These are phyloP conservation scores for Ambrosia artemisiifolia DNA, from an alignment of 129 eudicot species.

Conservation along the genomic window DNA sequence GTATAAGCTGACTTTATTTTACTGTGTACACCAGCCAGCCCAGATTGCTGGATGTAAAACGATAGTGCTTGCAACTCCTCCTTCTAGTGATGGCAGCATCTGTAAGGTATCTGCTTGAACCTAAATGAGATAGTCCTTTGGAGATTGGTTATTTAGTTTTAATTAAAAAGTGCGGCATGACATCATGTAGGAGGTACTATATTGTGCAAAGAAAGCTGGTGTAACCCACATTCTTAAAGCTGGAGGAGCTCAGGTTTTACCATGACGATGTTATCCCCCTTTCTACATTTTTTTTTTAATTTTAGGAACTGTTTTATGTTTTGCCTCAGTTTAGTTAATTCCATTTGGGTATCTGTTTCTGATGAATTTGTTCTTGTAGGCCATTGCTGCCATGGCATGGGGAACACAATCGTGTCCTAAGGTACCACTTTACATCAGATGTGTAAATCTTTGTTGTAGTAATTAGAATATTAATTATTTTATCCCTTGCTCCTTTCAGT, in stretches of 20 bases:
- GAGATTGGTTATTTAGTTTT: neutral
- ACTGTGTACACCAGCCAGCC: conserved; percentile 66
- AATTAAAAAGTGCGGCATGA: neutral
- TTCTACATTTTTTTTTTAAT: neutral
- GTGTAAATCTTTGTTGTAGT: neutral
- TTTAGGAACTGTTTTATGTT: neutral
- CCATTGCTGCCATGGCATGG: conserved; percentile 99
- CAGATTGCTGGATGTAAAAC: conserved; percentile 99
- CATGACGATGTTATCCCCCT: neutral
- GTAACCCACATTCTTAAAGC: conserved; percentile 99
- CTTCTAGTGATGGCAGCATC: conserved; percentile 82
- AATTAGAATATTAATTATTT: neutral
- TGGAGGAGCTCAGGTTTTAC: conserved; percentile 94
- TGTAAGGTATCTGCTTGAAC: conserved; percentile 68
- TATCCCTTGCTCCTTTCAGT: neutral
- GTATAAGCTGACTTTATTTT: conserved; percentile 19
- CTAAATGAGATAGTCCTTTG: conserved; percentile 7
- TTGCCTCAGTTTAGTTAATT: neutral
- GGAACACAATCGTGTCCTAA: conserved; percentile 95
- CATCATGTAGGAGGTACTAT: conserved; percentile 76
- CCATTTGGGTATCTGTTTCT: conserved; percentile 2
- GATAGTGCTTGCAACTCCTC: conserved; percentile 96
- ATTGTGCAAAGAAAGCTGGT: conserved; percentile 98
- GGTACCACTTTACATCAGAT: conserved; percentile 40
- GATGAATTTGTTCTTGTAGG: conserved; percentile 47